Evolutionary conservation across 2,329 filamentous ascomycete species (phyloP).

Genomic region (Leptographium procerum): DNA sequence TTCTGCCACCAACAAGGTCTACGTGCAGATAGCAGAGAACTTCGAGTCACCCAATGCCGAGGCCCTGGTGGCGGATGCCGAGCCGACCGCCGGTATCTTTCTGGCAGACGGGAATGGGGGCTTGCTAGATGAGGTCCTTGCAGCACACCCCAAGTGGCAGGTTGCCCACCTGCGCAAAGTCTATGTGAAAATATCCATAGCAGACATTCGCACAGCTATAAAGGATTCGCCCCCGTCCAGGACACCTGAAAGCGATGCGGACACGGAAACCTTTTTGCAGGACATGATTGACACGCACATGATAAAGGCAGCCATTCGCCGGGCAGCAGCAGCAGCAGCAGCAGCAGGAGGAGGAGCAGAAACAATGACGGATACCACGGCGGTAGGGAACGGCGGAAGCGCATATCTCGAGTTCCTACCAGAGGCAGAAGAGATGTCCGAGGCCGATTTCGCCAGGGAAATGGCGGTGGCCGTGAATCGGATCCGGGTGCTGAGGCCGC

Average conservation of each 20-base stretch:
- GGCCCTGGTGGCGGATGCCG: conserved; percentile 52
- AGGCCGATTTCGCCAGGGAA: conserved; percentile 37
- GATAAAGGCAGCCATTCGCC: conserved; percentile 40
- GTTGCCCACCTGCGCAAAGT: conserved; percentile 62
- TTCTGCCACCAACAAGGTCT: conserved; percentile 51
- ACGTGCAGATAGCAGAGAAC: conserved; percentile 55
- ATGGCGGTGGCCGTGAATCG: conserved; percentile 30
- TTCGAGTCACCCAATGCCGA: conserved; percentile 42
- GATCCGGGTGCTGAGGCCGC: conserved; percentile 32
- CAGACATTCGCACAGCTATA: conserved; percentile 39
- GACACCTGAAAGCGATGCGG: conserved; percentile 27
- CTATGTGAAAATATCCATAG: conserved; percentile 50
- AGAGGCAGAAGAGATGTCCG: conserved; percentile 31
- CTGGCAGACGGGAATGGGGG: conserved; percentile 59
- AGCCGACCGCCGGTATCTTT: conserved; percentile 44
- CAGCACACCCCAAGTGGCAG: conserved; percentile 63
- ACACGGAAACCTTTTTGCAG: conserved; percentile 34
- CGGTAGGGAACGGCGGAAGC: background rate
- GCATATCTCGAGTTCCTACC: conserved; percentile 41
- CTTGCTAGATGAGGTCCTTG: conserved; percentile 57
- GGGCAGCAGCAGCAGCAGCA: conserved; percentile 4
- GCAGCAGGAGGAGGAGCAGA: background rate
- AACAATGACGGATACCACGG: no score
- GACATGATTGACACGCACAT: conserved; percentile 45
- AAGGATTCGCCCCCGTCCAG: conserved; percentile 27